These are phyloP conservation scores for Auricularia heimuer DNA, from an alignment of 768 basidiomycete genomes.

Conservation along the genomic window DNA sequence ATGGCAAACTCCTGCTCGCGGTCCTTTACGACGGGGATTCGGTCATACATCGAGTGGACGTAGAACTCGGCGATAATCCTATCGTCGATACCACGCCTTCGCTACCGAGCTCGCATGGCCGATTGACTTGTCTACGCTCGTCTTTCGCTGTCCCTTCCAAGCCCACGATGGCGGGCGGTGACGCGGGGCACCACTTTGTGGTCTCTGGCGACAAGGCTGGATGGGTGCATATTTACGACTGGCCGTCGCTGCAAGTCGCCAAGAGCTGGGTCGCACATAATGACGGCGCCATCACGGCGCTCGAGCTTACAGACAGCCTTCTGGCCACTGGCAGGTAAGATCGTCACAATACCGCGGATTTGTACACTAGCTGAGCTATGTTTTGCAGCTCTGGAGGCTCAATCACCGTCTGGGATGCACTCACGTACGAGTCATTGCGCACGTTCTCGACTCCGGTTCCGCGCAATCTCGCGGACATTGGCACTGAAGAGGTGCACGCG, in stretches of 20 bases:
- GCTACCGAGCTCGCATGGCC: not conserved
- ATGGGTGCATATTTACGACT: constrained; percentile 51
- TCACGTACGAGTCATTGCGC: constrained; percentile 50
- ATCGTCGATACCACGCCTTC: not conserved
- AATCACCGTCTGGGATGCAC: constrained; percentile 52
- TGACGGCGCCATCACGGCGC: constrained; percentile 53
- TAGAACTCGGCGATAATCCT: not conserved
- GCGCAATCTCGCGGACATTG: constrained; percentile 20
- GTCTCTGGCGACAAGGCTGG: constrained; percentile 59
- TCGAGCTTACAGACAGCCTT: constrained; percentile 50
- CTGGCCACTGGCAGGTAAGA: constrained; percentile 44
- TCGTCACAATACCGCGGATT: not conserved
- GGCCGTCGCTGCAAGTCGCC: constrained; percentile 17
- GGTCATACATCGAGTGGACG: not conserved
- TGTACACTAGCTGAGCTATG: not conserved
- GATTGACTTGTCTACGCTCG: not conserved
- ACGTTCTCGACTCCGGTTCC: constrained; percentile 38
- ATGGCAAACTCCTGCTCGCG: constrained; percentile 39
- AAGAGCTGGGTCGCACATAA: constrained; percentile 33
- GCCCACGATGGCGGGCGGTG: constrained; percentile 15
- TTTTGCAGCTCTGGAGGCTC: constrained; percentile 41
- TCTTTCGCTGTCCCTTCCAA: not conserved
- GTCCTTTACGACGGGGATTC: not conserved
- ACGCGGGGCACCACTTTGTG: constrained; percentile 37
- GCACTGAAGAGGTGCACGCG: constrained; percentile 37